Percentiles rank a stretch among this genome's conserved stretches.
Conservation (phyloP, 2,329 filamentous ascomycete genomes). For the Parascedosporium putredinis region DNA sequence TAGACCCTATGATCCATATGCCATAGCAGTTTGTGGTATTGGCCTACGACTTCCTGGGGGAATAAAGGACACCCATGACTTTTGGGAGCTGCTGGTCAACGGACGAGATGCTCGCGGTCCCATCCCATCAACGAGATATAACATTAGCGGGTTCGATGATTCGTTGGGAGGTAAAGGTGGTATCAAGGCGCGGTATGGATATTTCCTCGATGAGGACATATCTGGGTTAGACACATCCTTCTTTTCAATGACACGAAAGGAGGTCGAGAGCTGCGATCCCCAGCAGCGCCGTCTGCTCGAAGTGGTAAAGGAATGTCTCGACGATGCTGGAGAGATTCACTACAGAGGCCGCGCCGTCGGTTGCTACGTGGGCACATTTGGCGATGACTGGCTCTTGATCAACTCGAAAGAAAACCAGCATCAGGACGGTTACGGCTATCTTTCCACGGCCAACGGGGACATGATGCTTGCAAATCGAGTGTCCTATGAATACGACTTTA, state of each 20-base stretch:
- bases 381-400: constrained; percentile 11
- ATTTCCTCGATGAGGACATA: constrained; percentile 16
- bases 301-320: constrained; percentile 15
- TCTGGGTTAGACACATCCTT: constrained; percentile 20
- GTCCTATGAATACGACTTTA: constrained; percentile 22
- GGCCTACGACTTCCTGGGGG: constrained; percentile 20
- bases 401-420: constrained; percentile 9
- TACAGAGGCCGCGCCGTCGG: constrained; percentile 8
- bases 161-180: constrained; percentile 15
- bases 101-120: constrained; percentile 15
- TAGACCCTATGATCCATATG: constrained; percentile 18
- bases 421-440: constrained; percentile 12
- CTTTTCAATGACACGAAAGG: constrained; percentile 18
- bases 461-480: constrained; percentile 22
- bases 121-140: constrained; percentile 19
- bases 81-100: constrained; percentile 22
- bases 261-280: constrained; percentile 19
- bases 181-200: constrained; percentile 11
- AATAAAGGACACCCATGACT: constrained; percentile 15
- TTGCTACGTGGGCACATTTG: constrained; percentile 12
- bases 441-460: constrained; percentile 14
- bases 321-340: constrained; percentile 9
- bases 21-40: constrained; percentile 17
- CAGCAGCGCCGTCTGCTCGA: constrained; percentile 21
- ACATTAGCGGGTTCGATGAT: constrained; percentile 9